Evolutionary conservation across 192 early-diverging fungal genomes (phyloP), one percentile per base, ranked within the genome.

Genomic region (Kappamyces sp.): DNA sequence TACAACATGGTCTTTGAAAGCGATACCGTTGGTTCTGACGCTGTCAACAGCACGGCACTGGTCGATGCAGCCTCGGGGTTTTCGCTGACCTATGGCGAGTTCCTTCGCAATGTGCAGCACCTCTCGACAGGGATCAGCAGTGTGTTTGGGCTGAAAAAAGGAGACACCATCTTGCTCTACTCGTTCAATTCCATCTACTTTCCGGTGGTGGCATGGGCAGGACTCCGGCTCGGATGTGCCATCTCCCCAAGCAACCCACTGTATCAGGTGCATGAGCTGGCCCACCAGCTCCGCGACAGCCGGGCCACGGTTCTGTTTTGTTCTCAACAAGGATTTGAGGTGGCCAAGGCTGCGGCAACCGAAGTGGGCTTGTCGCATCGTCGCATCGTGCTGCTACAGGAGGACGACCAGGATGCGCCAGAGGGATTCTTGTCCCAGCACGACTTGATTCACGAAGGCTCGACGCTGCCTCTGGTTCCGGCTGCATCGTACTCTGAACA

Each of bases 211-310:
- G 63, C 84, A 8, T 69, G 88, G 42, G 82, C 83, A 15, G 68
- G 82, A 35, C 73, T 89, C 8, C 77, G 80, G 61, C 78, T 79
- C 3, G 82, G 87, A 35, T 79, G 36, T 4, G 71, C 83, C 1
- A 76, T 90, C 12, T 85, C 89, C 1, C 83, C 85, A 8, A 84
- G 83, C 37, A 97, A 93, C 55, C 92, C 92, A 38, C 77, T 76
- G 3, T 97, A 97, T 71, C 90, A 83, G 3, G 73, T 75, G 52
- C 68, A 75, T 51, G 94, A 97, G 61, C 68, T 93, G 3, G 79
- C 84, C 2, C 80, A 88, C 62, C 90, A 93, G 59, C 69, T 97
- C 47, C 61, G 69, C 5, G 85, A 90, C 44, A 83, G 85, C 3
- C 65, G 74, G 13, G 88, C 91, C 43, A 77, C 71, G 40, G 67